Conservation (phyloP, 208 protist species). For the Trypanosoma mega region DNA sequence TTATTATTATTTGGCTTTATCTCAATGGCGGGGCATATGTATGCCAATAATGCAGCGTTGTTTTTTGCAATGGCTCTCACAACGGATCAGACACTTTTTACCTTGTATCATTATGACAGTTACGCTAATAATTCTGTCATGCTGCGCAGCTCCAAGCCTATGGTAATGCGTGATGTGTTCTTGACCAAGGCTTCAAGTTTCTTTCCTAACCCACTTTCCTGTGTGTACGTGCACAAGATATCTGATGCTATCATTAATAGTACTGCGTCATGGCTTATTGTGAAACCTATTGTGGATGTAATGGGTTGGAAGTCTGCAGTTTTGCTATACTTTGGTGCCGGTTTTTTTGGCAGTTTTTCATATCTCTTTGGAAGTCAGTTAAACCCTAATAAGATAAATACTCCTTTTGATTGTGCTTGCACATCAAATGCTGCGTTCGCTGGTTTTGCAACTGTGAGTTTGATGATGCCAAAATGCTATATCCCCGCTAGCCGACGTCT, state of each 20-base stretch:
- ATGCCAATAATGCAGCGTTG: constrained; percentile 32
- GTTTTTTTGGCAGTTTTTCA: constrained; percentile 80
- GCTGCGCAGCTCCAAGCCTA: constrained; percentile 72
- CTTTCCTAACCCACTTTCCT: constrained; percentile 83
- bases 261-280: constrained; percentile 47
- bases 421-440: constrained; percentile 83
- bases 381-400: constrained; percentile 45
- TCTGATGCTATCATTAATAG: constrained; percentile 67
- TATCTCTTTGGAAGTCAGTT: constrained; percentile 71
- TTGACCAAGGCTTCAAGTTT: constrained; percentile 52
- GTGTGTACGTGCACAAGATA: constrained; percentile 56
- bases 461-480: constrained; percentile 65
- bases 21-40: constrained; percentile 21
- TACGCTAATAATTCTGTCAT: constrained; percentile 80
- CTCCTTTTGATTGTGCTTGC: constrained; percentile 53
- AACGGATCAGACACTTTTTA: constrained; percentile 68
- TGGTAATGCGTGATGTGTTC: constrained; percentile 87
- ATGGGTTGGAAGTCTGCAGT: constrained; percentile 60
- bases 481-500: constrained; percentile 52
- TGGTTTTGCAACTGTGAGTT: constrained; percentile 62
- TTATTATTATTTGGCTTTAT: background rate
- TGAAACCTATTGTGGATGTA: constrained; percentile 53
- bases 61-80: constrained; percentile 71
- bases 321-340: constrained; percentile 64
- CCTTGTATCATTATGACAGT: constrained; percentile 80